phyloP scores from a whole-genome alignment of 306 rosid species.

The Sophora flavescens region DNA sequence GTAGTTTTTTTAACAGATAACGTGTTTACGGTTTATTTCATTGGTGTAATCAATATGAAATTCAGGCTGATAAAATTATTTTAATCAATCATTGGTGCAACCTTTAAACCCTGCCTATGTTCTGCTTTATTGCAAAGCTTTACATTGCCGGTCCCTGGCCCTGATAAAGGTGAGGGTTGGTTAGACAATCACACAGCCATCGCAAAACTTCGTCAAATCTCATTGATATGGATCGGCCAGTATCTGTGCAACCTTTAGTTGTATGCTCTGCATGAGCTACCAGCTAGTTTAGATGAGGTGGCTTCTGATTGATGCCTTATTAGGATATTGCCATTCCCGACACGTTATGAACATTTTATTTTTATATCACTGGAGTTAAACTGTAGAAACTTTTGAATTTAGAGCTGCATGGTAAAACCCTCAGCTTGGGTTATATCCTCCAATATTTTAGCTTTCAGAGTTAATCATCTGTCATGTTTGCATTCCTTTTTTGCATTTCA shows the following conservation, averaged over 20 bases:
- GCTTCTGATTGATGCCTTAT: neutral
- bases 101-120: too few relatives aligned
- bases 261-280: neutral
- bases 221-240: too few relatives aligned
- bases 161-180: too few relatives aligned
- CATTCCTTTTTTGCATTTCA: constrained; percentile 4
- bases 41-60: neutral
- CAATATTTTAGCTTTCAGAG: neutral
- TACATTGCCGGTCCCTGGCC: too few relatives aligned
- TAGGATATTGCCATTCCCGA: neutral
- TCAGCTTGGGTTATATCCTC: neutral
- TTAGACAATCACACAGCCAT: too few relatives aligned
- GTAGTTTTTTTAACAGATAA: too few relatives aligned
- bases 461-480: constrained; percentile 17
- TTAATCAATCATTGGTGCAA: neutral
- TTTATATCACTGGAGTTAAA: constrained; percentile 1
- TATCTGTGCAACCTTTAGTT: neutral
- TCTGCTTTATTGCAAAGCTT: too few relatives aligned
- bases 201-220: too few relatives aligned
- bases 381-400: neutral
- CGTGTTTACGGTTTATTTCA: too few relatives aligned
- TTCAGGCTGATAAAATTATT: neutral
- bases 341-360: neutral
- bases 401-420: neutral
- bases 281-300: neutral